phyloP scores from a whole-genome alignment of 176 grass and related monocot genomes.

The Tuctoria greenei region DNA sequence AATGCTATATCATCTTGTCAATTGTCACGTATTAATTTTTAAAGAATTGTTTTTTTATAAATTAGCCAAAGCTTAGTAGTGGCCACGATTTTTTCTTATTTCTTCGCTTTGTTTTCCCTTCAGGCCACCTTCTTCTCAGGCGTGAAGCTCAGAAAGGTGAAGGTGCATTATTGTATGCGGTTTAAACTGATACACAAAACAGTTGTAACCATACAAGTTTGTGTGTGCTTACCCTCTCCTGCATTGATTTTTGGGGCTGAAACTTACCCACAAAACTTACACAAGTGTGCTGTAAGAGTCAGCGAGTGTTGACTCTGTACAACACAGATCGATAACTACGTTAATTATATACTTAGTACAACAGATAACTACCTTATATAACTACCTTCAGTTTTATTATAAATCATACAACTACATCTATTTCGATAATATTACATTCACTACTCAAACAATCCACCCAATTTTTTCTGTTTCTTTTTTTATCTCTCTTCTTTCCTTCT shows the following conservation, averaged over 20 bases:
- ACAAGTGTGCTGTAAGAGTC: not conserved
- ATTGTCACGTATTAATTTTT: not conserved
- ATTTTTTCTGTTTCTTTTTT: too few relatives aligned
- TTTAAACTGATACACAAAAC: too few relatives aligned
- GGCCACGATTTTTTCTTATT: not conserved
- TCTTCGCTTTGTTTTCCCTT: not conserved
- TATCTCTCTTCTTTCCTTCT: too few relatives aligned
- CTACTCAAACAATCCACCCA: too few relatives aligned
- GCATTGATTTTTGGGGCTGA: not conserved
- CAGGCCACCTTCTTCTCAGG: not conserved
- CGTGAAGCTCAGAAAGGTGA: not conserved
- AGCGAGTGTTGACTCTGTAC: not conserved
- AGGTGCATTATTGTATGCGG: not conserved
- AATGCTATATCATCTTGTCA: not conserved
- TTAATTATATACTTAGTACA: too few relatives aligned
- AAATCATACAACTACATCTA: too few relatives aligned
- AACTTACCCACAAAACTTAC: not conserved
- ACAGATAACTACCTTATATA: too few relatives aligned
- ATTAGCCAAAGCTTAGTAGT: conserved; percentile 4
- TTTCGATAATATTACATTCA: too few relatives aligned
- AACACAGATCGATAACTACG: too few relatives aligned
- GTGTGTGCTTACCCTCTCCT: too few relatives aligned
- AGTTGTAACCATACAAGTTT: not conserved
- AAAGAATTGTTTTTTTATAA: not conserved
- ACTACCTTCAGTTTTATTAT: too few relatives aligned